phyloP scores from a whole-genome alignment of 768 basidiomycete genomes.

The Wakefieldia striispora region DNA sequence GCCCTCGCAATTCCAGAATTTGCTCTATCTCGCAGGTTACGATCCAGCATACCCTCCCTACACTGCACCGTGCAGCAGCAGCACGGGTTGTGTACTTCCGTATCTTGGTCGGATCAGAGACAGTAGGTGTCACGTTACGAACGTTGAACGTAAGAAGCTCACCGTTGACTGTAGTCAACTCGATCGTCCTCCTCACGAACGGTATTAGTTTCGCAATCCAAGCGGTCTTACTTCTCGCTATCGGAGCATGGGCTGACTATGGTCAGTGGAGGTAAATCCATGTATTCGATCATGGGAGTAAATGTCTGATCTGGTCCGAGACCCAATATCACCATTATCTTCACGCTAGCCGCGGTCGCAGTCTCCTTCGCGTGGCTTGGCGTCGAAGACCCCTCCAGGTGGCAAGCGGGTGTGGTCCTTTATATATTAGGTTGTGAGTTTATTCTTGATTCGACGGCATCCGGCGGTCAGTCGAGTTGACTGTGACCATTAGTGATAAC shows the following conservation, averaged over 20 bases:
- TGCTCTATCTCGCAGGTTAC: conserved; percentile 70
- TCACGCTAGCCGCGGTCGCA: conserved; percentile 61
- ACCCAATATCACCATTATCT: conserved; percentile 76
- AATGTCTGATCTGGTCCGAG: conserved; percentile 30
- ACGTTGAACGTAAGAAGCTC: not conserved
- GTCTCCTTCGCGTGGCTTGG: conserved; percentile 80
- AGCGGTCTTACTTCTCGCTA: conserved; percentile 57
- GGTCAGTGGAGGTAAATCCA: conserved; percentile 64
- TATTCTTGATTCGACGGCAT: not conserved
- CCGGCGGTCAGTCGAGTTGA: not conserved
- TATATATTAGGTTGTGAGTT: conserved; percentile 64
- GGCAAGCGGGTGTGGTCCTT: conserved; percentile 58
- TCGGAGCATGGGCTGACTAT: conserved; percentile 82
- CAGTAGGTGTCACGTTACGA: conserved; percentile 39
- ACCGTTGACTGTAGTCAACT: conserved; percentile 53
- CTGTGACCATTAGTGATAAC: conserved; percentile 50
- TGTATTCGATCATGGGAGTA: not conserved
- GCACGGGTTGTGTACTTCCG: conserved; percentile 59
- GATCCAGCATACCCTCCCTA: conserved; percentile 61
- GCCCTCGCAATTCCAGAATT: conserved; percentile 73
- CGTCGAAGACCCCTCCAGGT: conserved; percentile 61
- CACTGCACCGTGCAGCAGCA: conserved; percentile 44
- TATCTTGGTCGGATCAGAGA: conserved; percentile 61
- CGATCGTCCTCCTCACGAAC: conserved; percentile 75
- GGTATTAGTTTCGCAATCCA: conserved; percentile 79